Evolutionary conservation across 2,329 filamentous ascomycete species (phyloP), one percentile per base, ranked within the genome.

Genomic region (Pseudocercospora musae): DNA sequence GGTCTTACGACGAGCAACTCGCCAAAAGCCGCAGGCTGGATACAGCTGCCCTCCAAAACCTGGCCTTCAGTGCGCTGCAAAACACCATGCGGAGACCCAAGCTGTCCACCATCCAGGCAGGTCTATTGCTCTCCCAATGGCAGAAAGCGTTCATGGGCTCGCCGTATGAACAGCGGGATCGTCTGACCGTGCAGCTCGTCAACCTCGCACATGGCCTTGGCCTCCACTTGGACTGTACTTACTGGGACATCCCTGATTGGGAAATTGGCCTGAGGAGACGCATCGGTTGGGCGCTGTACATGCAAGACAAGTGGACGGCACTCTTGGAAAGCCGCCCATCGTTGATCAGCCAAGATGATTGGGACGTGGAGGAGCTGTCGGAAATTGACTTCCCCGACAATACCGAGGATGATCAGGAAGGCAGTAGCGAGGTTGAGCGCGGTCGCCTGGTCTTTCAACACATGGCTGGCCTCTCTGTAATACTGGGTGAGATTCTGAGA

Each of bases 1-100:
- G 84, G 78, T 76, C 81, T 1, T 86, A 86, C 66, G 84, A 85
- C 68, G 80, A 81, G 62, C 78, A 81, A 4, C 77, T 88, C 10
- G 79, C 81, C 18, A 70, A 76, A 6, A 71, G 72, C 10, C 72
- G 75, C 3, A 80, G 80, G 59, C 80, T 81, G 25, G 77, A 80
- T 59, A 71, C 76, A 0, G 61, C 65, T 9, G 57, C 62, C 13
- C 59, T 79, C 15, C 73, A 76, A 58, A 70, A 63, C 6, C 62
- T 79, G 18, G 76, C 76, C 1, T 71, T 75, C 27, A 74, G 72
- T 40, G 72, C 77, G 1, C 73, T 78, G 56, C 69, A 72, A 40
- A 75, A 77, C 46, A 73, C 75, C 9, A 69, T 76, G 25, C 68
- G 73, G 27, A 71, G 77, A 11, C 77, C 76, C n/a, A 78, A 77